These are phyloP conservation scores for Trichoderma reesei DNA, from an alignment of 495 filamentous ascomycete species.

Conservation along the genomic window DNA sequence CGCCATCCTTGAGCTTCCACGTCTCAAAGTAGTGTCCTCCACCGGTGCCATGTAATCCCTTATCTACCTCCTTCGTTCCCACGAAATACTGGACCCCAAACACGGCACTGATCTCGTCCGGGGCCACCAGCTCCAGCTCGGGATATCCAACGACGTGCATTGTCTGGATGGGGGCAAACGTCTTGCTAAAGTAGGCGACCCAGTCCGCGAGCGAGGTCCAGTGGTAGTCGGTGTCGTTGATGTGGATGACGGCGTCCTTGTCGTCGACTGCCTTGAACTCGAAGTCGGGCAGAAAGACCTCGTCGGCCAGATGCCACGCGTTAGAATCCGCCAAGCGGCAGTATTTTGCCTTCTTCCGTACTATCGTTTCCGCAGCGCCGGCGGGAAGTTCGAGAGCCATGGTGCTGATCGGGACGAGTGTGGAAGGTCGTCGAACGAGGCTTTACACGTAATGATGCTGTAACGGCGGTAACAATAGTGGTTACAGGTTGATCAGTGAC, in stretches of 20 bases:
- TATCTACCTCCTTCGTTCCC: background rate
- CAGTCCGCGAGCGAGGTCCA: background rate
- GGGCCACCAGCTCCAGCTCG: background rate
- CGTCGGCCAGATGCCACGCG: background rate
- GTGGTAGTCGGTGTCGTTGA: background rate
- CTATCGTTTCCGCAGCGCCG: background rate
- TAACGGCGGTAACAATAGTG: background rate
- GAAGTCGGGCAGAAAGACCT: background rate
- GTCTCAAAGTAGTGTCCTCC: slow-evolving; percentile 1
- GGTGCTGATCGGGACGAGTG: no score
- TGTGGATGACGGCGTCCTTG: background rate
- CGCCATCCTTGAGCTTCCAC: slow-evolving; percentile 6
- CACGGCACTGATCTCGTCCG: background rate
- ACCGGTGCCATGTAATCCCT: background rate
- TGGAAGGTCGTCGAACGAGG: background rate
- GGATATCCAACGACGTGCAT: background rate
- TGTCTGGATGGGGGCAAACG: background rate
- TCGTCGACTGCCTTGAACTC: background rate
- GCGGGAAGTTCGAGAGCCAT: background rate
- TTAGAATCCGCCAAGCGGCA: background rate
- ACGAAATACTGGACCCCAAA: background rate
- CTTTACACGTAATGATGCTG: no score
- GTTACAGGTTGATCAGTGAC: background rate
- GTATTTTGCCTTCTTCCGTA: background rate
- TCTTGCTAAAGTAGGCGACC: background rate